Evolutionary conservation across 2,329 filamentous ascomycete species (phyloP).

Genomic region (Exutisphaerella laricina): DNA sequence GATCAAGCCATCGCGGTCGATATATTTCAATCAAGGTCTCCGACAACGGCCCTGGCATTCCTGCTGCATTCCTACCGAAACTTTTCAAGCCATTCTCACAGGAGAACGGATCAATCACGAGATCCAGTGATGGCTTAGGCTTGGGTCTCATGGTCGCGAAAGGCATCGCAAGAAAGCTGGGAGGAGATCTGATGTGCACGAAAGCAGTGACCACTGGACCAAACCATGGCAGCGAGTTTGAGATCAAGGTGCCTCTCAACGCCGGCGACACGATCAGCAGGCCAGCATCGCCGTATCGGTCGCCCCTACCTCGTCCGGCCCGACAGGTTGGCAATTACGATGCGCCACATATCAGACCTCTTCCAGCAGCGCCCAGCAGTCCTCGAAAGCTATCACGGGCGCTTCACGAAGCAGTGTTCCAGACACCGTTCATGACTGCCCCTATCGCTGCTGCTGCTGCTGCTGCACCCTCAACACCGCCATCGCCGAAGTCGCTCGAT

Average conservation of each 20-base stretch:
- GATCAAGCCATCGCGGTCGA: slow-evolving; percentile 43
- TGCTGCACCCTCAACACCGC: slow-evolving; percentile 13
- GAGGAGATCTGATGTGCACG: slow-evolving; percentile 61
- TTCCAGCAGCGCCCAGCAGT: slow-evolving; percentile 17
- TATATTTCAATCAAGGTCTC: slow-evolving; percentile 57
- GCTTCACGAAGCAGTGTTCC: slow-evolving; percentile 21
- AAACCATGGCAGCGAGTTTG: slow-evolving; percentile 60
- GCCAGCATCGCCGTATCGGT: slow-evolving; percentile 47
- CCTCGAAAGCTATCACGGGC: slow-evolving; percentile 24
- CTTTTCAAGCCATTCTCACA: slow-evolving; percentile 66
- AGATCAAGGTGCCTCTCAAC: slow-evolving; percentile 59
- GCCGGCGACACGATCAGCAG: slow-evolving; percentile 47
- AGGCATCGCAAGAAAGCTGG: slow-evolving; percentile 61
- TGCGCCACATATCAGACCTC: slow-evolving; percentile 13
- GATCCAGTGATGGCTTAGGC: slow-evolving; percentile 62
- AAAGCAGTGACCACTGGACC: slow-evolving; percentile 58
- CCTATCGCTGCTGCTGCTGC: not conserved
- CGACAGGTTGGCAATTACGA: slow-evolving; percentile 5
- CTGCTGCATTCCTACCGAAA: slow-evolving; percentile 58
- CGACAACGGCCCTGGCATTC: slow-evolving; percentile 65
- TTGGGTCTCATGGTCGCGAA: slow-evolving; percentile 68
- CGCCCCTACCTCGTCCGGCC: slow-evolving; percentile 35
- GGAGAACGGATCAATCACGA: slow-evolving; percentile 62
- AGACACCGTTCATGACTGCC: slow-evolving; percentile 5
- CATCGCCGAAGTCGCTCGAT: slow-evolving; percentile 15